Percentiles rank a stretch among this genome's conserved stretches.
These are phyloP conservation scores for Nigrospora sphaerica DNA, from an alignment of 2,329 filamentous ascomycete species.

Conservation along the genomic window DNA sequence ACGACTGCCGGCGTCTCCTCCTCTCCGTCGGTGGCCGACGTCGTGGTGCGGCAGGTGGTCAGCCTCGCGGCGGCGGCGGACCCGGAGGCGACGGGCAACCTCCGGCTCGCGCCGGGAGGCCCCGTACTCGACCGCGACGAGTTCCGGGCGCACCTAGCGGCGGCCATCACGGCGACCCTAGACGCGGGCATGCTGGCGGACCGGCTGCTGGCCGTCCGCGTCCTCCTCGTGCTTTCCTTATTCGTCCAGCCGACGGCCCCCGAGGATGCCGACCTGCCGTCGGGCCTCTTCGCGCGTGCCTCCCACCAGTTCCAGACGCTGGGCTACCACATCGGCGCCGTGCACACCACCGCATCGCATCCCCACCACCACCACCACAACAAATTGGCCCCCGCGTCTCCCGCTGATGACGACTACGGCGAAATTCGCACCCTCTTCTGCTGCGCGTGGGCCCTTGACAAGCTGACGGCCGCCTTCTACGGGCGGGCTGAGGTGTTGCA, in stretches of 20 bases:
- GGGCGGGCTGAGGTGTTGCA: conserved; percentile 54
- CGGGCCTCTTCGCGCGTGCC: conserved; percentile 44
- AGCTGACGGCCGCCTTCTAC: conserved; percentile 52
- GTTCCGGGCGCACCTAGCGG: conserved; percentile 40
- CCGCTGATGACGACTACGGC: conserved; percentile 24
- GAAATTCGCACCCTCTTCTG: conserved; percentile 43
- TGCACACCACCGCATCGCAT: too few species aligned
- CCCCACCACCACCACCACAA: too few species aligned
- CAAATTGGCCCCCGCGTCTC: conserved; percentile 12
- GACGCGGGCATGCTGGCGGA: conserved; percentile 48
- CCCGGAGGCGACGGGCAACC: conserved; percentile 32
- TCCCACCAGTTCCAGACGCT: conserved; percentile 52
- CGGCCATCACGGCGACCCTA: conserved; percentile 39
- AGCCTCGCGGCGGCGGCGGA: conserved; percentile 48
- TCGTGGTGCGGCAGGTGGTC: conserved; percentile 45
- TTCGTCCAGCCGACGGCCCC: conserved; percentile 49
- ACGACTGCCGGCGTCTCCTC: not conserved
- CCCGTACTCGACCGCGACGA: conserved; percentile 34
- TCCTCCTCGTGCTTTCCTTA: conserved; percentile 47
- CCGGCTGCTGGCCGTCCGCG: conserved; percentile 47
- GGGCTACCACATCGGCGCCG: conserved; percentile 40
- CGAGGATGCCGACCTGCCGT: conserved; percentile 47
- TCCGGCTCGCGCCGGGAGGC: conserved; percentile 33
- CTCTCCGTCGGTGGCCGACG: conserved; percentile 17
- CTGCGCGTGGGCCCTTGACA: conserved; percentile 54